Base-by-base conservation (phyloP, 169 alveolate genomes). In the Babesia gibsoni region DNA sequence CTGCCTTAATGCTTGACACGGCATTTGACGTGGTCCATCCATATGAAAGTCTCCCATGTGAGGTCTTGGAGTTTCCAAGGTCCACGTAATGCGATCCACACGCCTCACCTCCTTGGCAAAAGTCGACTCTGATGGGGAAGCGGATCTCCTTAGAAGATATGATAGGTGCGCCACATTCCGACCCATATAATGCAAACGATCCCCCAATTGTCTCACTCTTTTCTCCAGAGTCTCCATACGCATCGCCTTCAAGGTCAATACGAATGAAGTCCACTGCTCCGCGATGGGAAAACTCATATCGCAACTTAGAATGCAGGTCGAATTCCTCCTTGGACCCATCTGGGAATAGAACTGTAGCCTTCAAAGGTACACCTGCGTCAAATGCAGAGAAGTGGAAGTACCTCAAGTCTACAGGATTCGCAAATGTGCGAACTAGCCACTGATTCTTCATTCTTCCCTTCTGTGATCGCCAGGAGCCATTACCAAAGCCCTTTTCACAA, bases 281-380 rank as follows among this genome's bases (percentile, higher is more conserved):
- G 27, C 43, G 66, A 27, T 36, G 35, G 30, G 68, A 54, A 36
- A 77, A 53, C 52, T 77, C 85, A 30, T 53, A 77, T 23, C 85
- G 72, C 22, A 77, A 48, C 45, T 77, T 59, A 9, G 69, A 72
- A 22, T 43, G 69, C 41, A 77, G 30, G 29, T 52, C 85, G 32
- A 77, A 77, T n/a, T 54, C 73, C 35, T 77, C 85, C n/a, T 14
- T 41, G 3, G 23, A 16, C 7, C 85, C 85, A 32, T 77, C 85
- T 18, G 85, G 75, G 52, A 77, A 77, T 12, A 37, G 16, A n/a
- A 77, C 39, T 27, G 37, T 30, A n/a, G 70, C 85, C 8, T 37
- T 48, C 37, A 63, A 50, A 1, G 85, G 79, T 35, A 22, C 50
- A 9, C 48, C 16, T 18, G 72, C 56, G 36, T 52, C 81, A 41